Conservation (phyloP, 768 basidiomycete species). For the Phylloporus sp. region DNA sequence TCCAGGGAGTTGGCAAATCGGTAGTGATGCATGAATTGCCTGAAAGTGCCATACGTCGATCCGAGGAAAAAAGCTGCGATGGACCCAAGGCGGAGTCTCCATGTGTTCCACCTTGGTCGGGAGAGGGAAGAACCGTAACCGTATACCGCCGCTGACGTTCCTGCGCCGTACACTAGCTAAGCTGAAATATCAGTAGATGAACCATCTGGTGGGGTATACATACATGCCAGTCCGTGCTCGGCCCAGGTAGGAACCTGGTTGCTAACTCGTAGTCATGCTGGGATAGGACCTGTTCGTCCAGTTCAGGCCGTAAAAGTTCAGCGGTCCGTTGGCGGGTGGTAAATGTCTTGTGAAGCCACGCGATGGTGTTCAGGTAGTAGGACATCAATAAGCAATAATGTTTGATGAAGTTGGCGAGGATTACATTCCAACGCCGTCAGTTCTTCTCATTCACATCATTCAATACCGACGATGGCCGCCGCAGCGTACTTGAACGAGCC, state of each 20-base stretch:
- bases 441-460: neutral
- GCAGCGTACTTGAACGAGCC: neutral
- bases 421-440: neutral
- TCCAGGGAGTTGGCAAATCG: slow-evolving; percentile 30
- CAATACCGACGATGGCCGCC: slow-evolving; percentile 3
- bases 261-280: slow-evolving; percentile 54
- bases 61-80: slow-evolving; percentile 26
- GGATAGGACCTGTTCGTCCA: slow-evolving; percentile 26
- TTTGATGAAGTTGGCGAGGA: neutral
- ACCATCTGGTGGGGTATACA: slow-evolving; percentile 19
- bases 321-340: slow-evolving; percentile 31
- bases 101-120: slow-evolving; percentile 26
- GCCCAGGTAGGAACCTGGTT: slow-evolving; percentile 47
- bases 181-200: slow-evolving; percentile 4
- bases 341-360: slow-evolving; percentile 45
- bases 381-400: slow-evolving; percentile 21
- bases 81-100: slow-evolving; percentile 24
- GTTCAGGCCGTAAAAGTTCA: slow-evolving; percentile 29
- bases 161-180: slow-evolving; percentile 21
- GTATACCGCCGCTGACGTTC: slow-evolving; percentile 22
- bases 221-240: slow-evolving; percentile 42
- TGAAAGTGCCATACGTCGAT: slow-evolving; percentile 31
- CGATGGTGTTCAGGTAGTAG: slow-evolving; percentile 26
- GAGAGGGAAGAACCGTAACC: slow-evolving; percentile 23
- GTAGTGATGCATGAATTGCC: slow-evolving; percentile 26